Evolutionary conservation across 2,329 filamentous ascomycete genomes (phyloP).

Genomic region (Tolypocladium ovalisporum): DNA sequence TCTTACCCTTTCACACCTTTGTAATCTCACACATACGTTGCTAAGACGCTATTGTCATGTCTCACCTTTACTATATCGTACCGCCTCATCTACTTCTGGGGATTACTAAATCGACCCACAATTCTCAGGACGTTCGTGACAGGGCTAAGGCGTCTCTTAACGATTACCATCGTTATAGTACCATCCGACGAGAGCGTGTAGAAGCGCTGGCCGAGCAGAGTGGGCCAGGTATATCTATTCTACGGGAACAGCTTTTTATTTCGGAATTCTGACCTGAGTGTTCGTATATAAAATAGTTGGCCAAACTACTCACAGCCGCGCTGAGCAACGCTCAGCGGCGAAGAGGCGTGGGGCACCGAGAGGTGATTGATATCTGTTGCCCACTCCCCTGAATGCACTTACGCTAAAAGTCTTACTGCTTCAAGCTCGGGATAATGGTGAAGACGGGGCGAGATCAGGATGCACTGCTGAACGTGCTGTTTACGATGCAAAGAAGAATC

Average conservation of each 20-base stretch:
- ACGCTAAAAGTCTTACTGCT: not conserved
- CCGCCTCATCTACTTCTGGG: constrained; percentile 34
- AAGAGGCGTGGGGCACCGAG: constrained; percentile 7
- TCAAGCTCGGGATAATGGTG: constrained; percentile 2
- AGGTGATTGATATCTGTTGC: constrained; percentile 15
- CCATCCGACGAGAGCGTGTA: constrained; percentile 22
- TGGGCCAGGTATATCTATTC: constrained; percentile 5
- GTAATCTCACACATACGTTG: too few relatives aligned
- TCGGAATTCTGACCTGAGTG: constrained; percentile 22
- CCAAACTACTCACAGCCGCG: constrained; percentile 23
- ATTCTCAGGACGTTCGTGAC: constrained; percentile 22
- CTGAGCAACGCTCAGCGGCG: too few relatives aligned
- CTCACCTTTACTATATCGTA: too few relatives aligned
- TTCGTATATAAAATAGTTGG: constrained; percentile 27
- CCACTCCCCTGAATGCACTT: not conserved
- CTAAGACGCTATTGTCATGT: too few relatives aligned
- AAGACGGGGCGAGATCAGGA: constrained; percentile 7
- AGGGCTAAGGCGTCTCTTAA: constrained; percentile 24
- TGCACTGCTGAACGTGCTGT: constrained; percentile 28
- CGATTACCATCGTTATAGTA: constrained; percentile 18
- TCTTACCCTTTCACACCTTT: too few relatives aligned
- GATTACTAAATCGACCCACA: constrained; percentile 27
- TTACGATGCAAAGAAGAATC: constrained; percentile 32
- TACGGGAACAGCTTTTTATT: constrained; percentile 21
- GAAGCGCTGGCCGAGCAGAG: constrained; percentile 20